These are phyloP conservation scores for Marasmius sp. DNA, from an alignment of 1,284 basidiomycete species.

Conservation along the genomic window DNA sequence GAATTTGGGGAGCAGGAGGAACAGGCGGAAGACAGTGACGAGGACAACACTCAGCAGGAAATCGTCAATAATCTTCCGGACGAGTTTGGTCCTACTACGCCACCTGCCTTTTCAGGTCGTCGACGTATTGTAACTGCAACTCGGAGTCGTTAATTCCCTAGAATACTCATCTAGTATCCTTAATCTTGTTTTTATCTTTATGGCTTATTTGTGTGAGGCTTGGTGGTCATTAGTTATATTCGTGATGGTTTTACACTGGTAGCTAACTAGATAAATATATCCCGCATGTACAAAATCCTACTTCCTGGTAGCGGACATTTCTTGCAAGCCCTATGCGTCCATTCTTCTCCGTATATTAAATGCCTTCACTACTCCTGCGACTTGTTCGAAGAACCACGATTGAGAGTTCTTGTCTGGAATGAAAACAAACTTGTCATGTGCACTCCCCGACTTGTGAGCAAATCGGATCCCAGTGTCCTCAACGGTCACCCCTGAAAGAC, in stretches of 20 bases:
- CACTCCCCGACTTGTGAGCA: slow-evolving; percentile 71
- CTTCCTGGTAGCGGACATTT: slow-evolving; percentile 1
- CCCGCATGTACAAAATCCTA: slow-evolving; percentile 24
- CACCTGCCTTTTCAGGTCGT: neutral
- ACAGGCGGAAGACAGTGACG: slow-evolving; percentile 20
- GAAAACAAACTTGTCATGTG: slow-evolving; percentile 73
- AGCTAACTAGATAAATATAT: neutral
- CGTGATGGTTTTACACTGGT: no score
- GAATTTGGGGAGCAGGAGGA: slow-evolving; percentile 34
- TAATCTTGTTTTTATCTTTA: no score
- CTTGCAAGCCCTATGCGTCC: slow-evolving; percentile 41
- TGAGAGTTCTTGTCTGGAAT: slow-evolving; percentile 74
- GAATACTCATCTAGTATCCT: slow-evolving; percentile 13
- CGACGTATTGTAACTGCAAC: neutral
- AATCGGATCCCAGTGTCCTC: slow-evolving; percentile 90
- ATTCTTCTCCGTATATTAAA: slow-evolving; percentile 73
- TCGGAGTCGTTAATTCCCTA: slow-evolving; percentile 9
- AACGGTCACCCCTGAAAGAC: slow-evolving; percentile 58
- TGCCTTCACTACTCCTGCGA: slow-evolving; percentile 70
- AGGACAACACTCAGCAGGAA: slow-evolving; percentile 14
- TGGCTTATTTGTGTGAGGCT: no score
- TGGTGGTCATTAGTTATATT: no score
- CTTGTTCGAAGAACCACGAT: slow-evolving; percentile 76
- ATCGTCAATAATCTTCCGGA: slow-evolving; percentile 22
- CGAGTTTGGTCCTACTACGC: slow-evolving; percentile 15